A percentile compares a stretch with the other conserved stretches of the same genome.
phyloP scores from a whole-genome alignment of 2,329 filamentous ascomycete species.

The Talaromyces sp. region DNA sequence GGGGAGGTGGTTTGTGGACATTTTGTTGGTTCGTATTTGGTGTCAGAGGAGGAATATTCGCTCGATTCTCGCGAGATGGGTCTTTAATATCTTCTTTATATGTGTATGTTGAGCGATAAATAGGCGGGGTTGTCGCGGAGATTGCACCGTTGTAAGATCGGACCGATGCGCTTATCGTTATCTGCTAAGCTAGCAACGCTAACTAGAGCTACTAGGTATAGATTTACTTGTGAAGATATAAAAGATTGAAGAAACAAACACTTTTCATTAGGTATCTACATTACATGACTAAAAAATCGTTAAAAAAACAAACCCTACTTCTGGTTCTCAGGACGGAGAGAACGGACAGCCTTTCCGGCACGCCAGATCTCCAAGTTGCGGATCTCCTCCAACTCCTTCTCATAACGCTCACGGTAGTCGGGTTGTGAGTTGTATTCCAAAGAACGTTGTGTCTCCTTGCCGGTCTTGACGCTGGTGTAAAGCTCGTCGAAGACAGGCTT shows the following conservation, averaged over 20 bases:
- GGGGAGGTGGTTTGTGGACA: constrained; percentile 47
- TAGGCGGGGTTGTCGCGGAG: not conserved
- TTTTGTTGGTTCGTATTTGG: not conserved
- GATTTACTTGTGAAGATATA: not conserved
- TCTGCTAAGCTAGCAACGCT: not conserved
- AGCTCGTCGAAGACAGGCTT: constrained; percentile 99
- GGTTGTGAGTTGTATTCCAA: constrained; percentile 94
- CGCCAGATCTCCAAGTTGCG: constrained; percentile 98
- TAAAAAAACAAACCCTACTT: constrained; percentile 58
- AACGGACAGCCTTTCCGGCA: constrained; percentile 92
- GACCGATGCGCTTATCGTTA: not conserved
- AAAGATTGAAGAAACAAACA: not conserved
- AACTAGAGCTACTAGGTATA: not conserved
- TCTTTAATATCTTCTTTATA: not conserved
- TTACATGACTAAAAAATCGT: constrained; percentile 12
- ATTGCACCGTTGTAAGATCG: not conserved
- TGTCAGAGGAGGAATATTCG: not conserved
- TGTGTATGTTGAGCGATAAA: not conserved
- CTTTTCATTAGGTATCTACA: constrained; percentile 16
- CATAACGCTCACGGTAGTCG: constrained; percentile 96
- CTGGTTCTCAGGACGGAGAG: constrained; percentile 82
- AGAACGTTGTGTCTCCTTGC: constrained; percentile 90
- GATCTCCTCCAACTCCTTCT: constrained; percentile 98
- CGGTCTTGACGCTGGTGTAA: constrained; percentile 86
- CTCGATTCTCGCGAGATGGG: not conserved